Conservation (phyloP, 1,139 yeast genomes). For the Wickerhamomyces sp. region DNA sequence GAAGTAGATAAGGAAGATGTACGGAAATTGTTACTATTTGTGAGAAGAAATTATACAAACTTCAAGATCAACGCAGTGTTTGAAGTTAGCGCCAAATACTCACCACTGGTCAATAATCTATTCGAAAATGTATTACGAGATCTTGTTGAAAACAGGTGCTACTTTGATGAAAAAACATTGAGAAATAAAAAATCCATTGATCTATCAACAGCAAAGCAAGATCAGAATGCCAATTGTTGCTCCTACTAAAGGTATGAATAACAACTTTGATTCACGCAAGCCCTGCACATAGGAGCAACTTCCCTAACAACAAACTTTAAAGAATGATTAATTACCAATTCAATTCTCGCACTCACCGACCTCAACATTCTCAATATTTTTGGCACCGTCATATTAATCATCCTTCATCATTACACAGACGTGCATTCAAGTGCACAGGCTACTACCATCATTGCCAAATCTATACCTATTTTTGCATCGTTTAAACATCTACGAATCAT, state of each 20-base stretch:
- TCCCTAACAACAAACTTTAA: no score
- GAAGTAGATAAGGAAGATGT: slow-evolving; percentile 24
- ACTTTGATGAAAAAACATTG: slow-evolving; percentile 21
- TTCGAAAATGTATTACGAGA: slow-evolving; percentile 22
- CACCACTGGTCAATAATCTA: slow-evolving; percentile 20
- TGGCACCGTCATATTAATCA: no score
- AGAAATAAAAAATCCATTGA: slow-evolving; percentile 23
- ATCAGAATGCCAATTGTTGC: slow-evolving; percentile 20
- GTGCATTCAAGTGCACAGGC: no score
- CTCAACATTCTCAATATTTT: no score
- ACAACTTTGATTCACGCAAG: no score
- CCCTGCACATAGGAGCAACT: no score
- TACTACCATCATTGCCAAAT: no score
- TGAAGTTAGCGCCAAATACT: slow-evolving; percentile 29
- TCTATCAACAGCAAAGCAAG: slow-evolving; percentile 21
- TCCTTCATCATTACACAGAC: no score
- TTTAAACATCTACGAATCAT: no score
- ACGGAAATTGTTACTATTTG: slow-evolving; percentile 17
- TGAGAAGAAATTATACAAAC: slow-evolving; percentile 17
- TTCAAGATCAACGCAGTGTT: slow-evolving; percentile 27
- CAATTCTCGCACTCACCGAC: no score
- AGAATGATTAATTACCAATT: no score
- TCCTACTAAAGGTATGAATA: slow-evolving; percentile 19
- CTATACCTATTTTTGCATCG: no score
- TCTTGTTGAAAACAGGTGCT: slow-evolving; percentile 23